Conservation (phyloP, 768 basidiomycete genomes). For the Trametopsis cervina region DNA sequence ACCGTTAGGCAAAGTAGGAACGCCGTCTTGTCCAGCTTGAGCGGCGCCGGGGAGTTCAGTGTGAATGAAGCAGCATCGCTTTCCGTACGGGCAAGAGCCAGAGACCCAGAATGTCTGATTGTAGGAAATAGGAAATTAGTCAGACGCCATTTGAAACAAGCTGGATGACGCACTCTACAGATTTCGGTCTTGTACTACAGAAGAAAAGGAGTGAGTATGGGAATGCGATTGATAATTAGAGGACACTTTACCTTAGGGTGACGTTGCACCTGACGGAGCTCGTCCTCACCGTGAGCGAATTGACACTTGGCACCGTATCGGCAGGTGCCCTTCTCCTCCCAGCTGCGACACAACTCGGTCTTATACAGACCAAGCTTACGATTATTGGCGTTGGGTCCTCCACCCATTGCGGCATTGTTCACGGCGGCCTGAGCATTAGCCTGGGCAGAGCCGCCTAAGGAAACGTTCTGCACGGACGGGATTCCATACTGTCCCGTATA, state of each 20-base stretch:
- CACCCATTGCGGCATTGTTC: slow-evolving; percentile 23
- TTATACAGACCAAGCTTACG: slow-evolving; percentile 88
- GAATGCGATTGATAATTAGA: slow-evolving; percentile 8
- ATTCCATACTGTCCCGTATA: slow-evolving; percentile 45
- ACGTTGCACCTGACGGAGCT: slow-evolving; percentile 74
- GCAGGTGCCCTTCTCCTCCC: slow-evolving; percentile 87
- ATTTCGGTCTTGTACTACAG: slow-evolving; percentile 85
- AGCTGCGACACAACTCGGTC: slow-evolving; percentile 84
- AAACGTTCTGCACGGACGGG: slow-evolving; percentile 11
- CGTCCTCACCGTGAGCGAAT: slow-evolving; percentile 89
- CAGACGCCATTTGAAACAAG: neutral
- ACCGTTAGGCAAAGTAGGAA: slow-evolving; percentile 42
- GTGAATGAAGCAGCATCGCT: slow-evolving; percentile 91
- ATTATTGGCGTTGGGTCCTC: slow-evolving; percentile 85
- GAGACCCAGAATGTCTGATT: slow-evolving; percentile 87
- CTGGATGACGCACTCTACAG: slow-evolving; percentile 60
- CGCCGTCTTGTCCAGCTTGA: slow-evolving; percentile 43
- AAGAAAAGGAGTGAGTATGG: slow-evolving; percentile 16
- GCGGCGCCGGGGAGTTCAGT: slow-evolving; percentile 73
- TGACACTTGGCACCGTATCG: slow-evolving; percentile 87
- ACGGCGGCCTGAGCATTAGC: slow-evolving; percentile 7
- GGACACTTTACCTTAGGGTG: slow-evolving; percentile 68
- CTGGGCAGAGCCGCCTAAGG: slow-evolving; percentile 9
- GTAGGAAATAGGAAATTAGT: neutral
- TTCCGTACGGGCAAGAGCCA: slow-evolving; percentile 88